Conservation (phyloP, 768 basidiomycete genomes). For the Macrolepiota albuminosa region DNA sequence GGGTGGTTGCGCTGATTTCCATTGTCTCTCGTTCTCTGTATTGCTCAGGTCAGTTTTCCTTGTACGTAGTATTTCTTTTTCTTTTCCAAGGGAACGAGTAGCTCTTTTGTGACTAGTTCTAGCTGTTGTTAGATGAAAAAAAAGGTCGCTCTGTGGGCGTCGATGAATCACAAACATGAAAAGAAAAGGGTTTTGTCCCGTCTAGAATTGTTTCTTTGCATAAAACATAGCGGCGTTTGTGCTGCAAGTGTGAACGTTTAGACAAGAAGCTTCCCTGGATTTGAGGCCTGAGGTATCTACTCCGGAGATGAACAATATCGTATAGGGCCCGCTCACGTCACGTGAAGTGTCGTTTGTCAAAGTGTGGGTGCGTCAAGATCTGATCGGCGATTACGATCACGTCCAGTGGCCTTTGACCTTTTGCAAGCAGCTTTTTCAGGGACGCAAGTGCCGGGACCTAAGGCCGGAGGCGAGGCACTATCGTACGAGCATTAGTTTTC, state of each 20-base stretch:
- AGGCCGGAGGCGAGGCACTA: too few species aligned
- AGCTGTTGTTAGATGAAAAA: neutral
- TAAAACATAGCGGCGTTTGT: neutral
- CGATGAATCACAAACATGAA: neutral
- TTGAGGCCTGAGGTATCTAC: neutral
- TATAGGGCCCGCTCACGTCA: too few species aligned
- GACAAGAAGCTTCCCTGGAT: neutral
- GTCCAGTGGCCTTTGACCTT: too few species aligned
- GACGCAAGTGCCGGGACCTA: too few species aligned
- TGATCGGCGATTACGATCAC: too few species aligned
- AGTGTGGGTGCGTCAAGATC: too few species aligned
- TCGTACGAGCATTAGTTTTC: too few species aligned
- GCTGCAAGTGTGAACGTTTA: neutral
- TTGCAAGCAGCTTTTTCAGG: too few species aligned
- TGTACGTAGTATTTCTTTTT: neutral
- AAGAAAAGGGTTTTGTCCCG: too few species aligned
- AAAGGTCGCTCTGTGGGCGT: neutral
- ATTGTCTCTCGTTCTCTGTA: neutral
- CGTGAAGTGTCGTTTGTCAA: too few species aligned
- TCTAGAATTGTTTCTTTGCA: neutral
- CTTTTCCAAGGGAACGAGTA: neutral
- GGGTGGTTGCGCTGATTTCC: neutral
- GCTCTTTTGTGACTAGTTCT: neutral
- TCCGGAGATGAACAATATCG: too few species aligned
- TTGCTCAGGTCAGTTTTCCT: neutral